Base-by-base conservation (phyloP, 371 early-diverging fungal species). In the Entomophthora muscae region DNA sequence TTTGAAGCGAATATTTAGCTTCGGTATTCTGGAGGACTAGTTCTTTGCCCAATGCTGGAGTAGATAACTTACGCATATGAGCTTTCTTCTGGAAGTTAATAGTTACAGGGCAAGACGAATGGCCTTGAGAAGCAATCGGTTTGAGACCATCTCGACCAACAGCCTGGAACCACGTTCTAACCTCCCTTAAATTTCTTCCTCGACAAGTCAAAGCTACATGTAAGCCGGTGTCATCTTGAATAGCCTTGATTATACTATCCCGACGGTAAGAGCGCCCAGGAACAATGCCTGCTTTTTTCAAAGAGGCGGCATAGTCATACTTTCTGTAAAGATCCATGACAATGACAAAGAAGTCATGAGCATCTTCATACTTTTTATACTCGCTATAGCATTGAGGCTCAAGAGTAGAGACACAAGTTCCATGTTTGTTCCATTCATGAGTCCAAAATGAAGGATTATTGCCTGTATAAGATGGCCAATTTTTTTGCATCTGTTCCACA, bases 401-500 rank as follows among this genome's bases (percentile, higher is more conserved):
- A 61, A 85, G 65, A 7, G 79, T 83, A 0, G 83, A 75, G 13
- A 85, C 76, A 69, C 89, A 89, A 28, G 86, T 86, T 26, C 87
- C 89, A 71, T 89, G 89, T 76, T 89, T 89, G 69, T 70, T 74
- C 85, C 85, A 89, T 66, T 89, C 89, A 68, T 89, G 87, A 21
- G 79, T 67, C 66, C 73, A 73, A 66, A 73, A 73, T 2, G 55
- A 56, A 52, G 66, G 68, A 68, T 73, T 70, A 63, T 76, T 72
- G 51, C 83, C 83, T 59, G 74, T 81, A 70, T 86, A 78, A 3
- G 85, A 84, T 23, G 85, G 77, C 90, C 90, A 91, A 65, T 79
- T 82, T 2, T 72, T 79, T 65, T 74, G 69, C 83, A 89, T 75
- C 13, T 80, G 67, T 29, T 72, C 61, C 42, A 77, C 64, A 31